Conservation (phyloP, 2,329 filamentous ascomycete species). For the Talaromyces islandicus region DNA sequence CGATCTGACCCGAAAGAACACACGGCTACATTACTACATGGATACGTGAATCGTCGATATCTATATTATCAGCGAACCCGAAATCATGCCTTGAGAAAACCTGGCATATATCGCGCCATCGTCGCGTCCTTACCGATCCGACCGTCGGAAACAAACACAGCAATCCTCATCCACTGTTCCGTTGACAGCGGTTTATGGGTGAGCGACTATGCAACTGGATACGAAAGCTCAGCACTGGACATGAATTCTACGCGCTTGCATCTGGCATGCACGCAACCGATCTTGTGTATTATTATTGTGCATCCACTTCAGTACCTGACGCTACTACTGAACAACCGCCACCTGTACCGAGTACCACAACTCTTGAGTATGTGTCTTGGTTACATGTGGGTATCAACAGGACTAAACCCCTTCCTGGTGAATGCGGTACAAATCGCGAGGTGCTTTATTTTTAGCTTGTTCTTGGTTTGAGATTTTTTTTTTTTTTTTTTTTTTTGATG, state of each 20-base stretch:
- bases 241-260: not conserved
- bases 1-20: not conserved
- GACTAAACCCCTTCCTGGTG: not conserved
- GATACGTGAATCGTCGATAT: not conserved
- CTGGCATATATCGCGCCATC: not conserved
- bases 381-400: not conserved
- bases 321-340: not conserved
- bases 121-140: not conserved
- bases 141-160: not conserved
- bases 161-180: not conserved
- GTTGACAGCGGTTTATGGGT: not conserved
- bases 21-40: not conserved
- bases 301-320: not conserved
- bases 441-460: not conserved
- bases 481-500: too few species aligned
- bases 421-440: not conserved
- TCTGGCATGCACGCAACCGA: not conserved
- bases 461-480: not conserved
- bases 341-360: too few species aligned
- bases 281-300: not conserved
- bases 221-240: not conserved
- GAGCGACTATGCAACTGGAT: not conserved
- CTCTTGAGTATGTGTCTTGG: not conserved
- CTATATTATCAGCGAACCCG: not conserved
- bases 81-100: not conserved